Conservation (phyloP, 2,329 filamentous ascomycete genomes). For the Calonectria pseudoturangicola region DNA sequence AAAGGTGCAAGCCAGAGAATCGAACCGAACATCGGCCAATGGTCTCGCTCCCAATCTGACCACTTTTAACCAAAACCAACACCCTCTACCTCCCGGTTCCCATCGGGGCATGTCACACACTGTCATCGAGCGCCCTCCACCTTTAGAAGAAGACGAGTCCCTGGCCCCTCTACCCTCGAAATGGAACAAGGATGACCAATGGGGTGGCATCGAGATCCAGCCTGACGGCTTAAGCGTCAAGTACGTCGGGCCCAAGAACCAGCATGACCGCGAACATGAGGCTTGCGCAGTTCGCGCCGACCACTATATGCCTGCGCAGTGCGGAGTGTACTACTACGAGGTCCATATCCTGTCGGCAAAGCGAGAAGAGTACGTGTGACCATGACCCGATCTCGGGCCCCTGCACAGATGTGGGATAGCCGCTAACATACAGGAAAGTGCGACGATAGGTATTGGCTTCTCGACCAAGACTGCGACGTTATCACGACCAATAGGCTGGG, state of each 20-base stretch:
- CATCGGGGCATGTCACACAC: slow-evolving; percentile 90
- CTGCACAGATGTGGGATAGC: not conserved
- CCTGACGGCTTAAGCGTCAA: slow-evolving; percentile 84
- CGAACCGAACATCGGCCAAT: slow-evolving; percentile 48
- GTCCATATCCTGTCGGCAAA: slow-evolving; percentile 71
- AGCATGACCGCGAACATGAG: slow-evolving; percentile 78
- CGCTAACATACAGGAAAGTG: slow-evolving; percentile 61
- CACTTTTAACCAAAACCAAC: slow-evolving; percentile 62
- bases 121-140: slow-evolving; percentile 84
- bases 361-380: slow-evolving; percentile 72
- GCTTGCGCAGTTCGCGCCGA: slow-evolving; percentile 89
- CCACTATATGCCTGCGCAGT: slow-evolving; percentile 89
- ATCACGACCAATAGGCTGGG: slow-evolving; percentile 78
- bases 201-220: slow-evolving; percentile 82
- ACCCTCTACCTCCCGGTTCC: slow-evolving; percentile 64
- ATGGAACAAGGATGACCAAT: slow-evolving; percentile 89
- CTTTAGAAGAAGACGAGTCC: slow-evolving; percentile 73
- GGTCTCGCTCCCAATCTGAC: slow-evolving; percentile 65
- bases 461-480: slow-evolving; percentile 72
- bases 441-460: slow-evolving; percentile 79
- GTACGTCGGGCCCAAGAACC: slow-evolving; percentile 68
- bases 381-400: slow-evolving; percentile 1
- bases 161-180: slow-evolving; percentile 83
- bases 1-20: slow-evolving; percentile 73
- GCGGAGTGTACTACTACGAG: slow-evolving; percentile 97